A percentile compares a stretch with the other conserved stretches of the same genome.
Evolutionary conservation across 305 asterid genomes (phyloP).

Genomic region (Vinca major): DNA sequence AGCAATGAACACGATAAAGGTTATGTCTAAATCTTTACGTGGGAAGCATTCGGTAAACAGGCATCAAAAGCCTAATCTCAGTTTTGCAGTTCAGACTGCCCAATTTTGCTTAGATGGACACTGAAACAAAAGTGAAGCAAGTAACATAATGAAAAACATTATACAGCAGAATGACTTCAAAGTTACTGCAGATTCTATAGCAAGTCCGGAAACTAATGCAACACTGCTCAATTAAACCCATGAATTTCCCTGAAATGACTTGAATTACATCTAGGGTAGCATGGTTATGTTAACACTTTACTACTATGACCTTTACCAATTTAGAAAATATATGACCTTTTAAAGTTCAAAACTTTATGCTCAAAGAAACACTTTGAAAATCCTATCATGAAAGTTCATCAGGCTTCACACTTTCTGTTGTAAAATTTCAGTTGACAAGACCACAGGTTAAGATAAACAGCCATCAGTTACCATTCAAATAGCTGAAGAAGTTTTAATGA

Average conservation of each 20-base stretch:
- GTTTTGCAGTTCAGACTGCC: neutral
- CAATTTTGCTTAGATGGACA: neutral
- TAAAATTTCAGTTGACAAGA: neutral
- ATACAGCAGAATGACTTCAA: neutral
- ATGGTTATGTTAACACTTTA: neutral
- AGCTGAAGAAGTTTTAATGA: neutral
- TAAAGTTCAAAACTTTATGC: neutral
- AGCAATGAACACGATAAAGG: neutral
- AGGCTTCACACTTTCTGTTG: neutral
- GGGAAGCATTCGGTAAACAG: neutral
- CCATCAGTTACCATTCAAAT: neutral
- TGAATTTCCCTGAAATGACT: neutral
- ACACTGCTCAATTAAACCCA: neutral
- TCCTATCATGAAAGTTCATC: neutral
- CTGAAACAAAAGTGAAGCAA: neutral
- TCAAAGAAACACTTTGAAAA: neutral
- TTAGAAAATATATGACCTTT: neutral
- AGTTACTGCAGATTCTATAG: neutral
- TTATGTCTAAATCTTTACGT: neutral
- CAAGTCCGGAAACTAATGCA: neutral
- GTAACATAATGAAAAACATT: neutral
- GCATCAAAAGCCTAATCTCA: neutral
- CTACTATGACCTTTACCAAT: neutral
- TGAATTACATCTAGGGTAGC: neutral
- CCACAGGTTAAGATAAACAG: neutral